Percentiles rank a stretch among this genome's conserved stretches.
These are phyloP conservation scores for Penicillium sp. DNA, from an alignment of 2,329 filamentous ascomycete genomes.

Conservation along the genomic window DNA sequence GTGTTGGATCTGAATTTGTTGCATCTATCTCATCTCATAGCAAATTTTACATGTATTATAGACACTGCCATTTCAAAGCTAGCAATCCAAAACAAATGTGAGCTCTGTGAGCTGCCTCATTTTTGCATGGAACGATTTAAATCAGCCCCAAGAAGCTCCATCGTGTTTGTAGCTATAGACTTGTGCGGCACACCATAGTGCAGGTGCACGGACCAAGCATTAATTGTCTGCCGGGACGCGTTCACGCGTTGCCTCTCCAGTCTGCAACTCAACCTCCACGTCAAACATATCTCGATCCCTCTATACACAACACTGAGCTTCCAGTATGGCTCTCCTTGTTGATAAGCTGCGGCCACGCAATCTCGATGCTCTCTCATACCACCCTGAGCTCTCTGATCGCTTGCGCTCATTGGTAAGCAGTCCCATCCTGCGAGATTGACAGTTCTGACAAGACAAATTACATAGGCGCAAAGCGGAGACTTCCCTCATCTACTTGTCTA, in stretches of 20 bases:
- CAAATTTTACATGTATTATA: constrained; percentile 24
- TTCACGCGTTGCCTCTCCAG: constrained; percentile 18
- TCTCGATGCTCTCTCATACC: constrained; percentile 71
- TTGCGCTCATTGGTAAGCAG: constrained; percentile 74
- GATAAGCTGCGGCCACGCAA: constrained; percentile 61
- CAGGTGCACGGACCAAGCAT: constrained; percentile 37
- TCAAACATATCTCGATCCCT: constrained; percentile 2
- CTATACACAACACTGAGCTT: background rate
- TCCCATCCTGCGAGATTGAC: background rate
- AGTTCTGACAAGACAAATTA: constrained; percentile 10
- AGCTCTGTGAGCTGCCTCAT: constrained; percentile 1
- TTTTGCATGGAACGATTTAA: background rate
- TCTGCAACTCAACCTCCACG: constrained; percentile 12
- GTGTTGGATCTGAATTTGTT: background rate
- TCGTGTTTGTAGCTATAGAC: background rate
- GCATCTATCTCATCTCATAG: constrained; percentile 19
- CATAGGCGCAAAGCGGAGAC: constrained; percentile 89
- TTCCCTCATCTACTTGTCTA: constrained; percentile 98
- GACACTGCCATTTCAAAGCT: constrained; percentile 1
- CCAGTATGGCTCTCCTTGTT: constrained; percentile 63
- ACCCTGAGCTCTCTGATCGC: constrained; percentile 82
- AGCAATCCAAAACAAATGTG: no score
- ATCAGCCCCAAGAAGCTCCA: background rate
- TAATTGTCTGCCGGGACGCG: constrained; percentile 44
- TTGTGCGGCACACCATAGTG: background rate